Evolutionary conservation across 164 flowering plant genomes (phyloP), one percentile per base, ranked within the genome.

Genomic region (Malania oleifera): DNA sequence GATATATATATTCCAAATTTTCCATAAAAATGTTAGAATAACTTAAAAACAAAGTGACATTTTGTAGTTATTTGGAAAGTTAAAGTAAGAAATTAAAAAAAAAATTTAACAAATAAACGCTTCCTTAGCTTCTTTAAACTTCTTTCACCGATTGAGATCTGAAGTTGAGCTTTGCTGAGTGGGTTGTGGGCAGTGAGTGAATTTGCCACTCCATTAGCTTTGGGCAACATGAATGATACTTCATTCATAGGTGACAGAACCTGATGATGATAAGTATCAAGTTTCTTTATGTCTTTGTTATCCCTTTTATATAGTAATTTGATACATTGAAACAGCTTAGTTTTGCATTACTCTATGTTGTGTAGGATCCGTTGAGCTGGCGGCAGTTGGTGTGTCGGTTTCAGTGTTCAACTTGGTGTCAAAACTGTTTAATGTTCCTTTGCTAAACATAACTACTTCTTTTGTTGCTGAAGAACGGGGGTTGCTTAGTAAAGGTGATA

Each of bases 401-500:
- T 82, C 99, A 4, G 86, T 90, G 24, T 95, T 90, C 66, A 95
- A 95, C 72, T 67, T 95, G 61, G 89, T 95, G 0, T 88, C 99
- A 2, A 95, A 90, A 65, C 74, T 90, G 71, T 81, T 95, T 56
- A 95, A 95, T 65, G 85, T 90, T 61, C 97, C 99, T 3, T 67
- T 95, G 75, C 97, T 95, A 47, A 95, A 90, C 62, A 64, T 95
- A 34, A 90, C 97, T 4, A 90, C 97, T 2, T 90, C 97, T 25
- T 95, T 90, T 68, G 95, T 95, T 60, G 96, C 99, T 47, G 96
- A 90, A 76, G 97, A 93, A 76, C 85, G 86, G 67, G 91, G 89
- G 44, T 46, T 73, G 58, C 35, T 61, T 41, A 45, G 58, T 38
- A 69, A 76, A 29, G 61, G 38, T n/a, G 60, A 43, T 50, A 57